phyloP scores from a whole-genome alignment of 2,329 filamentous ascomycete species.

The Neofusicoccum kwambonambiense region DNA sequence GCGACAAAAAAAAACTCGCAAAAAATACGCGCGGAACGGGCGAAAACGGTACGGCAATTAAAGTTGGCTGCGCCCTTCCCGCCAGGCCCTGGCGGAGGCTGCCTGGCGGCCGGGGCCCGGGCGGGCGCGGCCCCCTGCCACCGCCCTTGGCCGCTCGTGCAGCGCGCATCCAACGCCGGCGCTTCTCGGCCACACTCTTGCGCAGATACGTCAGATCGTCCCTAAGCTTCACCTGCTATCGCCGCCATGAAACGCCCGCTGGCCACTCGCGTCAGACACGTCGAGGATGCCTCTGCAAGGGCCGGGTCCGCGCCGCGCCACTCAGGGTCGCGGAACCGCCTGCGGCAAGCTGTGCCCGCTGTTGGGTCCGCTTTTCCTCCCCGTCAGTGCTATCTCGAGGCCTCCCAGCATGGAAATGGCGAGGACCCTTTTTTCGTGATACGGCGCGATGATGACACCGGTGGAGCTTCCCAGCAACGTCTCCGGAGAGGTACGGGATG shows the following conservation, averaged over 20 bases:
- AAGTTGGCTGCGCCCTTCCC: neutral
- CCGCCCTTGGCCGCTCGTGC: constrained; percentile 13
- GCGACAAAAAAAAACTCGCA: neutral
- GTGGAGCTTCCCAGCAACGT: constrained; percentile 19
- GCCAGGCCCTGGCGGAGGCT: constrained; percentile 4
- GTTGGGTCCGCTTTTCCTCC: constrained; percentile 19
- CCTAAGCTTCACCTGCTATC: constrained; percentile 18
- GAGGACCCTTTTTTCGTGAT: constrained; percentile 19
- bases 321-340: constrained; percentile 16
- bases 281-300: constrained; percentile 16
- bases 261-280: constrained; percentile 13
- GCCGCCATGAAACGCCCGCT: constrained; percentile 17
- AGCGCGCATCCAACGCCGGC: neutral
- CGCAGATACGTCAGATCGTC: constrained; percentile 15
- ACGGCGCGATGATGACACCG: constrained; percentile 21
- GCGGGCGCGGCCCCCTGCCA: constrained; percentile 2
- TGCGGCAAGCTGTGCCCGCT: constrained; percentile 16
- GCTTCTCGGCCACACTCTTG: constrained; percentile 12
- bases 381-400: constrained; percentile 15
- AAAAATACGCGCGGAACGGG: neutral
- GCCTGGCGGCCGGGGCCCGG: neutral
- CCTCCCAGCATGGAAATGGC: constrained; percentile 3
- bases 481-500: constrained; percentile 18
- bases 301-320: constrained; percentile 9
- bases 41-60: constrained; percentile 10